Percentiles rank a stretch among this genome's conserved stretches.
phyloP scores from a whole-genome alignment of 352 stramenopile species.

The Pythium utonaiense region DNA sequence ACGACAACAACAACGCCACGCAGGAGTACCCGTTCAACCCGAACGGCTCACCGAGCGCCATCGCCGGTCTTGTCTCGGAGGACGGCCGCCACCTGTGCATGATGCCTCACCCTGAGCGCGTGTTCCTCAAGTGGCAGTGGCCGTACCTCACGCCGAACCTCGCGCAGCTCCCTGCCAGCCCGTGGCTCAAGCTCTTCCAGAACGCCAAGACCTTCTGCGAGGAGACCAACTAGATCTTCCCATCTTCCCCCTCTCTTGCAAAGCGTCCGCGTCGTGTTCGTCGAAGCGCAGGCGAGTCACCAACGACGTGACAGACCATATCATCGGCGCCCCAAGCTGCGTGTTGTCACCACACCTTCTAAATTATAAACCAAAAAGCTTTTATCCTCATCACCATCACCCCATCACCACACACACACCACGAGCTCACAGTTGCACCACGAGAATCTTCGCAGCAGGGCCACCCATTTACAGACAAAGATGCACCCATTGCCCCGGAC shows the following conservation, averaged over 20 bases:
- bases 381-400: neutral
- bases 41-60: conserved; percentile 96
- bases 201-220: conserved; percentile 98
- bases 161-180: conserved; percentile 75
- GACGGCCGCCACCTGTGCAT: conserved; percentile 98
- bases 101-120: conserved; percentile 99
- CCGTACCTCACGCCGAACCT: conserved; percentile 91
- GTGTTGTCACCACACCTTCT: neutral
- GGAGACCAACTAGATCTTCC: conserved; percentile 31
- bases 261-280: neutral
- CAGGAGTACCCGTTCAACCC: conserved; percentile 99
- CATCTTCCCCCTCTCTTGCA: too few species aligned
- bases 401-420: too few species aligned
- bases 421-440: too few species aligned
- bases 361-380: conserved; percentile 4
- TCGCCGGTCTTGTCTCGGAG: conserved; percentile 95
- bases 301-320: neutral
- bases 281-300: neutral
- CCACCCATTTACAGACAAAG: too few species aligned
- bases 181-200: conserved; percentile 98
- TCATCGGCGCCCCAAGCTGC: too few species aligned
- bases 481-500: too few species aligned
- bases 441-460: too few species aligned
- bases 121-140: conserved; percentile 98
- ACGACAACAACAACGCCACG: conserved; percentile 93